Conservation (phyloP, 345 rosid species). For the Hibiscus syriacus region DNA sequence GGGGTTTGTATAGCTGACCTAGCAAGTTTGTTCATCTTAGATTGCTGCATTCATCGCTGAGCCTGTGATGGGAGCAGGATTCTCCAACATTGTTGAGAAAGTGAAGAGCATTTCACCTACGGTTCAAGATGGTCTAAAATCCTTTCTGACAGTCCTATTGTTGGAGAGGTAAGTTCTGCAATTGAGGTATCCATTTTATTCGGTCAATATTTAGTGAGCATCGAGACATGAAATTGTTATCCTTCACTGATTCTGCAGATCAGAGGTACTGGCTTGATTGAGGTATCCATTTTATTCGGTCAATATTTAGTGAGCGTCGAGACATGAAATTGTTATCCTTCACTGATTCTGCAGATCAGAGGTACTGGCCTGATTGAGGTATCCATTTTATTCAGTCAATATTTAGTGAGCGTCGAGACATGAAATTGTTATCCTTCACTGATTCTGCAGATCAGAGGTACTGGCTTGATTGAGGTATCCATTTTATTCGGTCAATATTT, state of each 20-base stretch:
- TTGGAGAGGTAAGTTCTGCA: slow-evolving; percentile 63
- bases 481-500: neutral
- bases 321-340: neutral
- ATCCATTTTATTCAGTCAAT: neutral
- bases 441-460: slow-evolving; percentile 69
- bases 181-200: neutral
- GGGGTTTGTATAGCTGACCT: slow-evolving; percentile 11
- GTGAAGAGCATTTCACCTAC: slow-evolving; percentile 51
- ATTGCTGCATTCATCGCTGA: slow-evolving; percentile 96
- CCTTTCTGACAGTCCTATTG: slow-evolving; percentile 68
- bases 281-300: neutral
- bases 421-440: slow-evolving; percentile 6
- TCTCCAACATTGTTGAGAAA: slow-evolving; percentile 47
- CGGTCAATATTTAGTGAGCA: neutral
- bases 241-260: slow-evolving; percentile 41
- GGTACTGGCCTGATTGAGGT: too few species aligned
- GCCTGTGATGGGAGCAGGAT: slow-evolving; percentile 98
- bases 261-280: too few species aligned
- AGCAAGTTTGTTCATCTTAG: slow-evolving; percentile 28
- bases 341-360: slow-evolving; percentile 50
- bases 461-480: slow-evolving; percentile 38
- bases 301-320: neutral
- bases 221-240: neutral
- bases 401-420: neutral
- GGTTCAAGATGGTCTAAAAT: slow-evolving; percentile 88